A percentile compares a stretch with the other conserved stretches of the same genome.
phyloP scores from a whole-genome alignment of 148 eudicot genomes.

The Chenopodium album region DNA sequence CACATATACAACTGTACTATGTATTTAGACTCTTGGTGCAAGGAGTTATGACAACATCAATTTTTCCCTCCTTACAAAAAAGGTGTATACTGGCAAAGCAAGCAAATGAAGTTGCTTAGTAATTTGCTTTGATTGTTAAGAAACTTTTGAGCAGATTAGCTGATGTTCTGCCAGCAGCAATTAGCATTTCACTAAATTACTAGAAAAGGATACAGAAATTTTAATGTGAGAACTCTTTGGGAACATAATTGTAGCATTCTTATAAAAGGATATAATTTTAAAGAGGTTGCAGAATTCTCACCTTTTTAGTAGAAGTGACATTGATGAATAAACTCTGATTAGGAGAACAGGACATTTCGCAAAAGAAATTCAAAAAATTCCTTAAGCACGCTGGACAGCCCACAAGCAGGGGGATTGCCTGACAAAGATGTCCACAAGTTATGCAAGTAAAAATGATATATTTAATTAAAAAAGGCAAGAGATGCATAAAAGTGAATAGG shows the following conservation, averaged over 20 bases:
- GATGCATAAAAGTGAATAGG: not conserved
- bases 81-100: not conserved
- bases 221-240: not conserved
- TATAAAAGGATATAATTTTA: not conserved
- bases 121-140: not conserved
- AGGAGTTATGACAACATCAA: not conserved
- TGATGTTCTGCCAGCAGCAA: not conserved
- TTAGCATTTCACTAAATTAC: not conserved
- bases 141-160: not conserved
- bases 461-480: not conserved
- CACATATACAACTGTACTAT: too few species aligned
- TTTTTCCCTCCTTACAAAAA: too few species aligned
- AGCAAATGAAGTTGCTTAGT: not conserved
- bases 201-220: not conserved
- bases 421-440: constrained; percentile 29
- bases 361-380: constrained; percentile 74
- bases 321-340: constrained; percentile 76
- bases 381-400: constrained; percentile 92
- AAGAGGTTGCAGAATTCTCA: constrained; percentile 26
- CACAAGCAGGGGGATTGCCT: constrained; percentile 81
- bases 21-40: not conserved
- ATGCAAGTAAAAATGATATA: not conserved
- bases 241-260: not conserved
- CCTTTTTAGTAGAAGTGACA: constrained; percentile 68
- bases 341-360: constrained; percentile 84